phyloP scores from a whole-genome alignment of 805 yeast species.

The Teunomyces panamensis region DNA sequence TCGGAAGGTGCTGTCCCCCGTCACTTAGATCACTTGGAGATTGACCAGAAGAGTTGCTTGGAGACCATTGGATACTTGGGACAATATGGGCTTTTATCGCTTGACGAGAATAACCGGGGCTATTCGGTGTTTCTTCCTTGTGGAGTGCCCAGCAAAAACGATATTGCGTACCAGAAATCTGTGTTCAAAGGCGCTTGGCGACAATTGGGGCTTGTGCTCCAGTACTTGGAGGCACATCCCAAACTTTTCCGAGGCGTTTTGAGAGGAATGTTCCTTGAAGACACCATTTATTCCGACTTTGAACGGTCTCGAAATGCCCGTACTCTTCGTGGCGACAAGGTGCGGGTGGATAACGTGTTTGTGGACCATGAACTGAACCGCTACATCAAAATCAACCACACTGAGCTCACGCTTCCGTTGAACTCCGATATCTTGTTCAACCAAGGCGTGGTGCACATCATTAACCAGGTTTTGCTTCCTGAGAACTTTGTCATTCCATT shows the following conservation, averaged over 20 bases:
- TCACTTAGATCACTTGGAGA: constrained; percentile 25
- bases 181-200: constrained; percentile 53
- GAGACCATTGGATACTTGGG: constrained; percentile 59
- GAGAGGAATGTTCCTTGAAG: constrained; percentile 59
- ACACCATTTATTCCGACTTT: constrained; percentile 65
- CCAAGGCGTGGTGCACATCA: constrained; percentile 82
- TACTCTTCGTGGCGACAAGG: constrained; percentile 27
- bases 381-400: constrained; percentile 27
- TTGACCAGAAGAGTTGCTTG: constrained; percentile 52
- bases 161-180: not conserved
- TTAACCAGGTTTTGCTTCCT: constrained; percentile 58
- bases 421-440: constrained; percentile 69
- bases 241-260: constrained; percentile 51
- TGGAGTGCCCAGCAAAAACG: constrained; percentile 25
- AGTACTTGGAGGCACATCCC: constrained; percentile 53
- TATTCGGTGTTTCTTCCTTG: constrained; percentile 81
- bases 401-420: constrained; percentile 32
- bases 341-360: constrained; percentile 19
- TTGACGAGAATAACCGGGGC: constrained; percentile 54
- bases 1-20: constrained; percentile 29
- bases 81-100: constrained; percentile 48
- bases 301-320: constrained; percentile 12
- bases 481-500: constrained; percentile 49
- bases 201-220: constrained; percentile 53
- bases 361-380: constrained; percentile 20